Percentiles rank a stretch among this genome's conserved stretches.
Conservation (phyloP, 2,329 filamentous ascomycete genomes). For the Aspergillus glaucus region DNA sequence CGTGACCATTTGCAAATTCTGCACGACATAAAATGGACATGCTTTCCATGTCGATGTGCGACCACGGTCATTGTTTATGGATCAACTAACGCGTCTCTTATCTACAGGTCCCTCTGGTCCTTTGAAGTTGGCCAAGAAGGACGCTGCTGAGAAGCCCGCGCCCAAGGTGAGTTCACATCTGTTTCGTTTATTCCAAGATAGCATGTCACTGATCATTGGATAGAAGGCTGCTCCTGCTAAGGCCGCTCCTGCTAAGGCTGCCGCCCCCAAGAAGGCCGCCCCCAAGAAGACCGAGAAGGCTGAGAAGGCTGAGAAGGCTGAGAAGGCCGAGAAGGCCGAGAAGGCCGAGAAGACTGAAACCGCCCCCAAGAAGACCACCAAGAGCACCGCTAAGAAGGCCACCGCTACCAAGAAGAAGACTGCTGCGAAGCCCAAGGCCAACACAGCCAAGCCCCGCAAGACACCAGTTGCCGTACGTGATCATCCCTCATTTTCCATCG, state of each 20-base stretch:
- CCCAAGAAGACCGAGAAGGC: slow-evolving; percentile 37
- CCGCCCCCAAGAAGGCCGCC: slow-evolving; percentile 16
- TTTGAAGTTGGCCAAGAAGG: slow-evolving; percentile 88
- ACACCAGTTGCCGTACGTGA: slow-evolving; percentile 38
- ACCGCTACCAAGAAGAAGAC: slow-evolving; percentile 45
- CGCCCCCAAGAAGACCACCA: slow-evolving; percentile 35
- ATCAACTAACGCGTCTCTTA: slow-evolving; percentile 23
- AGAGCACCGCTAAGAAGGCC: slow-evolving; percentile 43
- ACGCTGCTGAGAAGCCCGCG: slow-evolving; percentile 40
- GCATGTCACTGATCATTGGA: slow-evolving; percentile 1
- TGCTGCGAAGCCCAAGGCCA: slow-evolving; percentile 46
- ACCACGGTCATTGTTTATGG: neutral
- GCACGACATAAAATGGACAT: neutral
- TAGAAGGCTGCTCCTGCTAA: slow-evolving; percentile 15
- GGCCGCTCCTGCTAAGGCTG: slow-evolving; percentile 14
- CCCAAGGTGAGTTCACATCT: slow-evolving; percentile 18
- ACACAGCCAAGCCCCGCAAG: slow-evolving; percentile 51
- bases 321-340: slow-evolving; percentile 13
- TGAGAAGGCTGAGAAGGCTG: too few species aligned
- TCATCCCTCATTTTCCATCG: neutral
- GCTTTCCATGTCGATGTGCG: neutral
- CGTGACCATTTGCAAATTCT: neutral
- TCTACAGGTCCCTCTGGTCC: slow-evolving; percentile 69
- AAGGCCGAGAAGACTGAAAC: slow-evolving; percentile 20
- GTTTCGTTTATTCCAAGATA: neutral